Evolutionary conservation across 805 yeast species (phyloP), one percentile per base, ranked within the genome.

Genomic region (Cyberlindnera suaveolens): DNA sequence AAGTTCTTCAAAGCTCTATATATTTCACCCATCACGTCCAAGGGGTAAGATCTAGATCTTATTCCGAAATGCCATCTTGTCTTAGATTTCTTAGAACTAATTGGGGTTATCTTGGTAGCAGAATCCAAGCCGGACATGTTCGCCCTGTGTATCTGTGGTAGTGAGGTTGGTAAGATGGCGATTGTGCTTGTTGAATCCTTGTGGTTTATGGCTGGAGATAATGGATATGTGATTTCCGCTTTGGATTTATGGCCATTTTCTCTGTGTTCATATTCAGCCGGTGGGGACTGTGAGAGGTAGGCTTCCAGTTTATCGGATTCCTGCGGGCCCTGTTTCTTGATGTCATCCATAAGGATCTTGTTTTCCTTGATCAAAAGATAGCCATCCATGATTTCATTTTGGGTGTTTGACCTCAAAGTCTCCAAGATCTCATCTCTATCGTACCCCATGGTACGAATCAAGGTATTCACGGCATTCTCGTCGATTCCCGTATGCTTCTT

Each of bases 61-160:
- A 93, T 93, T 51, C 99, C 99, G 60, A 93, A 93, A 70, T 93
- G 99, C 99, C 99, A 93, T 64, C 96, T 80, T 6, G 96, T 87
- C 65, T 89, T 91, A 48, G 91, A 85, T 62, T 87, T 88, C 63
- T 91, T 89, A 38, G 84, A 73, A 19, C 82, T 73, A 17, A 80
- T 69, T 9, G 86, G 81, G 34, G 72, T 70, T 30, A 68, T 68
- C 50, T 67, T 68, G 7, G 70, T 51, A 5, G 68, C 68, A 0
- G 76, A 65, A 40, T 80, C 74, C 34, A 68, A 68, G 1, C 76
- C 75, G 38, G 80, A 73, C 98, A 91, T 93, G 58, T 77, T 86
- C 1, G 97, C 97, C 39, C 96, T 73, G 60, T 91, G 98, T 40
- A 91, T 86, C 48, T 91, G 88, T 4, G 99, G 97, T 54, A 93